Evolutionary conservation across 495 filamentous ascomycete species (phyloP).

Genomic region (Podospora bellae-mahoneyi): DNA sequence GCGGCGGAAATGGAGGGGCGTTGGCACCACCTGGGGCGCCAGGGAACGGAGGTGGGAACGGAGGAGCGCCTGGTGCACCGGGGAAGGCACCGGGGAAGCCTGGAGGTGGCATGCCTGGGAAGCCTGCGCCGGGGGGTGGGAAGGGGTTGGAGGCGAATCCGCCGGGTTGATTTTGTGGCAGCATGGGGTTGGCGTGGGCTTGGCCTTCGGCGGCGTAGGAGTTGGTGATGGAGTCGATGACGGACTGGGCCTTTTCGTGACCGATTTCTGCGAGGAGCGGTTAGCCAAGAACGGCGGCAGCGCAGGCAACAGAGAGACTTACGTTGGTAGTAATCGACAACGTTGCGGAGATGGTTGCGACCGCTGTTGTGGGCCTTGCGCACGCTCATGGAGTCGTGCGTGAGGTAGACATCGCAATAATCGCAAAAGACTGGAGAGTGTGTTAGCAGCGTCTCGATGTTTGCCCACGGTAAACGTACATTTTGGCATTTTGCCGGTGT

Average conservation of each 20-base stretch:
- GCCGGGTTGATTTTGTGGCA: conserved; percentile 56
- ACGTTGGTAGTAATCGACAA: conserved; percentile 98
- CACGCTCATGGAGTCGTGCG: conserved; percentile 99
- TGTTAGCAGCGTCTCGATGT: conserved; percentile 17
- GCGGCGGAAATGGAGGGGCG: conserved; percentile 14
- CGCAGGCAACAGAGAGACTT: conserved; percentile 28
- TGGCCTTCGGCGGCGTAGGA: conserved; percentile 94
- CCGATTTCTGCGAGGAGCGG: conserved; percentile 69
- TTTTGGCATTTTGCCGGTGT: conserved; percentile 39
- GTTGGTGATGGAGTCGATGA: conserved; percentile 94
- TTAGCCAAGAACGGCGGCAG: conserved; percentile 3
- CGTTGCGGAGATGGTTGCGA: conserved; percentile 93
- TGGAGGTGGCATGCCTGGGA: conserved; percentile 42
- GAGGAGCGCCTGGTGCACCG: conserved; percentile 32
- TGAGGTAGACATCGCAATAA: conserved; percentile 99
- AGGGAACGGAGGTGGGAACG: conserved; percentile 22
- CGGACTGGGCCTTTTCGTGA: conserved; percentile 95
- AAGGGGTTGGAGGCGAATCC: conserved; percentile 45
- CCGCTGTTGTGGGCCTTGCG: conserved; percentile 97
- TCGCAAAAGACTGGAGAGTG: conserved; percentile 63
- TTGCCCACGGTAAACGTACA: conserved; percentile 26
- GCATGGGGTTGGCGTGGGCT: conserved; percentile 75
- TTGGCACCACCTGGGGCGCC: neutral
- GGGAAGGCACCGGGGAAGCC: conserved; percentile 35
- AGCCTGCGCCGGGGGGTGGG: conserved; percentile 44